A percentile compares a stretch with the other conserved stretches of the same genome.
Evolutionary conservation across 345 rosid species (phyloP).

Genomic region (Populus ilicifolia): DNA sequence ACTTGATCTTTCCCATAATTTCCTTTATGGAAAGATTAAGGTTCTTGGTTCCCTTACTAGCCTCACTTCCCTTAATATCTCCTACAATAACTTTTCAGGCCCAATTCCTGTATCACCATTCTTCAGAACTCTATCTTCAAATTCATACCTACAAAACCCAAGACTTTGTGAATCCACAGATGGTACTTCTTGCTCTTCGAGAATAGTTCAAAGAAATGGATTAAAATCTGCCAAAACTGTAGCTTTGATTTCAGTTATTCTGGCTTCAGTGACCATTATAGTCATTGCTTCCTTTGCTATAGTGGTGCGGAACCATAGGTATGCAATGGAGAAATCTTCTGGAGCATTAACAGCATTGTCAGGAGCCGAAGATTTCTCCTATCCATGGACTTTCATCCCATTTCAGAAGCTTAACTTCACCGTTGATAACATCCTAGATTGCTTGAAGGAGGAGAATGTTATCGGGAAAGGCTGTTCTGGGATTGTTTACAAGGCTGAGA

Average conservation of each 20-base stretch:
- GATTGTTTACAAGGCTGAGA: constrained; percentile 77
- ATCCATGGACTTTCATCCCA: constrained; percentile 96
- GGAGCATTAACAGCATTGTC: constrained; percentile 35
- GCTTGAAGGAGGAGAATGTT: constrained; percentile 75
- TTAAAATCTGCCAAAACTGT: constrained; percentile 64
- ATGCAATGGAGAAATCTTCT: constrained; percentile 48
- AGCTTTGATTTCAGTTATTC: constrained; percentile 58
- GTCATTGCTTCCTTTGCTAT: constrained; percentile 63
- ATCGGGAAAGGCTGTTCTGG: constrained; percentile 98
- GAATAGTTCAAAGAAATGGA: constrained; percentile 31
- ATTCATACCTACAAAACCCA: constrained; percentile 57
- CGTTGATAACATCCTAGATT: constrained; percentile 66
- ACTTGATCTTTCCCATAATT: constrained; percentile 76
- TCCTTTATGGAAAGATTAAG: constrained; percentile 57
- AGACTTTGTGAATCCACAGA: constrained; percentile 61
- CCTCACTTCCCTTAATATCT: constrained; percentile 78
- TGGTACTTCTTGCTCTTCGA: constrained; percentile 73
- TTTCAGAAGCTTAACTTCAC: constrained; percentile 74
- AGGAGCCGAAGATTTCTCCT: constrained; percentile 76
- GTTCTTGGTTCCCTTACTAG: constrained; percentile 83
- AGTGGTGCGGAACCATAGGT: constrained; percentile 54
- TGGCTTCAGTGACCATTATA: constrained; percentile 54
- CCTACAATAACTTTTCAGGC: constrained; percentile 86
- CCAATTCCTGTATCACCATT: constrained; percentile 86
- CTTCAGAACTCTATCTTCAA: constrained; percentile 65